Evolutionary conservation across 768 basidiomycete genomes (phyloP), one percentile per base, ranked within the genome.

Genomic region (Boletus reticulatus): DNA sequence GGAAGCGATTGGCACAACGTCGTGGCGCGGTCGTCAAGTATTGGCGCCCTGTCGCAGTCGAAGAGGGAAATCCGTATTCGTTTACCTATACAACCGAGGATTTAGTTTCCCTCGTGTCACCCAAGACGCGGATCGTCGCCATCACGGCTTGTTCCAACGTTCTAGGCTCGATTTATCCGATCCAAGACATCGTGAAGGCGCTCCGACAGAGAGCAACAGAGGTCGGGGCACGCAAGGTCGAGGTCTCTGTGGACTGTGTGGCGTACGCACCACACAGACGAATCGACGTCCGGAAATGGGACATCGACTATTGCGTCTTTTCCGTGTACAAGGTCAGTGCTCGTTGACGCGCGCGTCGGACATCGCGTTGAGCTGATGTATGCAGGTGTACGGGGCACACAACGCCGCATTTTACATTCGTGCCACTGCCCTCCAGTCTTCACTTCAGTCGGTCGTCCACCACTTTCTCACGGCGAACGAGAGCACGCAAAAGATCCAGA

Each of bases 141-240:
- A 83, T 90, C 68, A 80, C 84, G 1, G 89, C 82, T 4, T 88
- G 84, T 59, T 90, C 88, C 5, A 92, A 92, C 64, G 78, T 92
- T 51, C 78, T 91, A 20, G 89, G 90, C 9, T 80, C 82, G 6
- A 69, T 87, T 31, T 75, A 82, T 19, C 84, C 87, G 0, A 79
- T 91, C 11, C 79, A 83, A 58, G 80, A 82, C 9, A 71, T 84
- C 27, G 78, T 83, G 11, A 69, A 71, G 24, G 81, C 81, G 4
- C 72, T 84, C 10, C 69, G 87, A 14, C 73, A 72, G 10, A 73
- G 77, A 17, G 86, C 84, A 3, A 71, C 70, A 41, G 75, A 77
- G 19, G 73, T 78, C 49, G 85, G 87, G 24, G 77, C 79, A 12
- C 67, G 67, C 54, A 85, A 87, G 65, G 72, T 89, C 29, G 84